Percentiles rank a stretch among this genome's conserved stretches.
Evolutionary conservation across 169 alveolate genomes (phyloP).

Genomic region (Plasmodium gonderi): DNA sequence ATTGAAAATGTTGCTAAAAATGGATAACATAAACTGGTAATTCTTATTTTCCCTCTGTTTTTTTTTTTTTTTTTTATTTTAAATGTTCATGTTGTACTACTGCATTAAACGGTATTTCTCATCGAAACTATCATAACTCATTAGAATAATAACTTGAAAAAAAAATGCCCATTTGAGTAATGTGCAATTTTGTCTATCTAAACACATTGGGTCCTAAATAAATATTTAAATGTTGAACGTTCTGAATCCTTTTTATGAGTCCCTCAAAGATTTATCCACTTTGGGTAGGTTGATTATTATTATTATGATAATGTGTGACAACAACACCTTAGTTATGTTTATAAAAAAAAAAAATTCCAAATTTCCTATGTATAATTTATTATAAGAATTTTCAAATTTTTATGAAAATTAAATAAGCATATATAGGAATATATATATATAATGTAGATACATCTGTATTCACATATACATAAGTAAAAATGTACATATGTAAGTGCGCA

Average conservation of each 20-base stretch:
- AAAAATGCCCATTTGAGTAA: neutral
- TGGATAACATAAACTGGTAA: neutral
- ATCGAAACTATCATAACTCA: neutral
- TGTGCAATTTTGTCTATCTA: neutral
- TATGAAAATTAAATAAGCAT: neutral
- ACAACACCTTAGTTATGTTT: neutral
- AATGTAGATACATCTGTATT: neutral
- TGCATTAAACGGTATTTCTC: neutral
- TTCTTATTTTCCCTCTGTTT: neutral
- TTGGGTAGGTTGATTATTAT: neutral
- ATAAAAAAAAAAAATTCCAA: neutral
- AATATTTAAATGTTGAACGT: neutral
- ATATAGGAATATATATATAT: neutral
- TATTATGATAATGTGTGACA: neutral
- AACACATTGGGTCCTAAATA: neutral
- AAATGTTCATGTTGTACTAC: neutral
- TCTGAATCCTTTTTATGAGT: neutral
- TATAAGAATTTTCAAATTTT: conserved; percentile 17
- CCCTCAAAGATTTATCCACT: neutral
- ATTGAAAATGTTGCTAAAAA: neutral
- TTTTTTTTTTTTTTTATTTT: neutral
- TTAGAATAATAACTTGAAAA: neutral
- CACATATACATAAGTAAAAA: neutral
- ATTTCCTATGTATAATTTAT: conserved; percentile 4
- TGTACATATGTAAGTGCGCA: neutral